Evolutionary conservation across 2,329 filamentous ascomycete species (phyloP).

Genomic region (Thermoascus crustaceus): DNA sequence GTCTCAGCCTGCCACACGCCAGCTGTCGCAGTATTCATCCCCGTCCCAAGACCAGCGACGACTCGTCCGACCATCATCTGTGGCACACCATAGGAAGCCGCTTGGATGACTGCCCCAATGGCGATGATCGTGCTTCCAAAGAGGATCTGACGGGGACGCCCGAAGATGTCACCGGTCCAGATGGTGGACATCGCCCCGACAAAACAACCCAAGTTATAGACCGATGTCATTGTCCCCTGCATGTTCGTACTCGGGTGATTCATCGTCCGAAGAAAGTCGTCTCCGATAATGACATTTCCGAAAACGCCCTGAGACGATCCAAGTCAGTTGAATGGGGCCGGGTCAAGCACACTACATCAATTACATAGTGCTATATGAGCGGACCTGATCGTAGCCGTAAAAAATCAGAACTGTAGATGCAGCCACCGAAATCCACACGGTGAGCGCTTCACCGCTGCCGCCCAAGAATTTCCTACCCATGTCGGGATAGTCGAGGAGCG

Average conservation of each 20-base stretch:
- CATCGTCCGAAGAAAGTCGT: slow-evolving; percentile 3
- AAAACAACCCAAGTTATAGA: slow-evolving; percentile 37
- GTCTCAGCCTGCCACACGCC: slow-evolving; percentile 39
- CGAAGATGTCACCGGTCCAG: slow-evolving; percentile 28
- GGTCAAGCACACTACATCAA: background rate
- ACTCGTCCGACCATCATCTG: slow-evolving; percentile 41
- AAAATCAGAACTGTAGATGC: slow-evolving; percentile 45
- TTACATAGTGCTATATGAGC: background rate
- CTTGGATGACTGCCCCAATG: slow-evolving; percentile 39
- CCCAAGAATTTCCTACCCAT: slow-evolving; percentile 45
- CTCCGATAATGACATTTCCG: slow-evolving; percentile 10
- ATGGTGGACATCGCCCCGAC: slow-evolving; percentile 36
- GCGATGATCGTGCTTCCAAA: slow-evolving; percentile 34
- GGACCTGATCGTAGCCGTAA: slow-evolving; percentile 39
- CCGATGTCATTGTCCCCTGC: slow-evolving; percentile 2
- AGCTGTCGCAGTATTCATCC: slow-evolving; percentile 43
- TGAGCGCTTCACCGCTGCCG: slow-evolving; percentile 43
- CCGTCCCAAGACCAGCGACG: slow-evolving; percentile 40
- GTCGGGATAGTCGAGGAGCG: background rate
- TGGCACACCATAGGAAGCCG: slow-evolving; percentile 31
- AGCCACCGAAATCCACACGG: slow-evolving; percentile 46
- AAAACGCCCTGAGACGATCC: slow-evolving; percentile 8
- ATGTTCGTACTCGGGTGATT: background rate
- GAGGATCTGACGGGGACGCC: slow-evolving; percentile 21
- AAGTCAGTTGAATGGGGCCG: background rate